Percentiles rank a stretch among this genome's conserved stretches.
Evolutionary conservation across 768 basidiomycete genomes (phyloP).

Genomic region (Russula brevipes): DNA sequence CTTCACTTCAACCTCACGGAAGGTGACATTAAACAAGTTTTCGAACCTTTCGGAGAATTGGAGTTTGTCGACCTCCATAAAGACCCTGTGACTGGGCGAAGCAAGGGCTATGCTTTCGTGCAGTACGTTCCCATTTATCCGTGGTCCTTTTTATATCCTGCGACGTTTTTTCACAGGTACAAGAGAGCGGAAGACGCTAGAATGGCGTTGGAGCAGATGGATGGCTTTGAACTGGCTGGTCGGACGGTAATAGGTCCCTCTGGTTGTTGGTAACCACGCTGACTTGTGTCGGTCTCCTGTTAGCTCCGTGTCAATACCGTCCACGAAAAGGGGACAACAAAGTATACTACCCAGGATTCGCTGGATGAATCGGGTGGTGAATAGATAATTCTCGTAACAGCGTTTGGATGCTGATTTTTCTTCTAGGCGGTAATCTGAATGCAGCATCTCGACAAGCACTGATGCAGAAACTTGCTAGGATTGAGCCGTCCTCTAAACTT

Average conservation of each 20-base stretch:
- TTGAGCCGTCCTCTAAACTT: slow-evolving; percentile 55
- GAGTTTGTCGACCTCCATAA: slow-evolving; percentile 98
- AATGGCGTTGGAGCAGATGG: slow-evolving; percentile 98
- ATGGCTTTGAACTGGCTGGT: slow-evolving; percentile 96
- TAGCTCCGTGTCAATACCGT: slow-evolving; percentile 89
- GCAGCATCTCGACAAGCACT: slow-evolving; percentile 97
- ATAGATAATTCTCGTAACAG: neutral
- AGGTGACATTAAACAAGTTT: slow-evolving; percentile 97
- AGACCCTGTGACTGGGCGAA: slow-evolving; percentile 89
- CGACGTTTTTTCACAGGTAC: slow-evolving; percentile 47
- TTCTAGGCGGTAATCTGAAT: slow-evolving; percentile 90
- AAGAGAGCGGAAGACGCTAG: slow-evolving; percentile 89
- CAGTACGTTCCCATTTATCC: slow-evolving; percentile 52
- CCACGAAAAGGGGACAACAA: slow-evolving; percentile 79
- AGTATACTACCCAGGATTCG: slow-evolving; percentile 70
- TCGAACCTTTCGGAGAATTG: slow-evolving; percentile 96
- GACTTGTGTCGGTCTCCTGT: slow-evolving; percentile 20
- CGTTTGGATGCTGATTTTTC: slow-evolving; percentile 8
- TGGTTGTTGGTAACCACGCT: slow-evolving; percentile 22
- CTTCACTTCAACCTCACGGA: slow-evolving; percentile 96
- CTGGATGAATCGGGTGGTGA: slow-evolving; percentile 88
- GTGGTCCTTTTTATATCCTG: neutral
- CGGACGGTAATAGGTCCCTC: slow-evolving; percentile 60
- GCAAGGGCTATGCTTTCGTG: slow-evolving; percentile 97
- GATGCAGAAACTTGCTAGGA: slow-evolving; percentile 99